phyloP scores from a whole-genome alignment of 805 yeast genomes.

The Yamadazyma nakazawae region DNA sequence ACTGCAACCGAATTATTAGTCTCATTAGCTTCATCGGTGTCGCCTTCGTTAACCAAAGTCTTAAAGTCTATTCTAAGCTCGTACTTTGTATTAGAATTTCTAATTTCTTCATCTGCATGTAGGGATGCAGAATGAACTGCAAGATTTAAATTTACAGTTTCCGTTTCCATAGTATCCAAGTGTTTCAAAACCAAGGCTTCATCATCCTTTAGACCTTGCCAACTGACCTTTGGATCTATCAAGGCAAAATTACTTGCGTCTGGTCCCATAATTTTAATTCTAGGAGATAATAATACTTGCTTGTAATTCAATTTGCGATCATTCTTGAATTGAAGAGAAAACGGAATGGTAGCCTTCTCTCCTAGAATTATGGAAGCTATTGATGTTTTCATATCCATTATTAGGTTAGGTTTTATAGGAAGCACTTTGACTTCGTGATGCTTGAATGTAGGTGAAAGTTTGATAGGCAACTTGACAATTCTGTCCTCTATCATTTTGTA shows the following conservation, averaged over 20 bases:
- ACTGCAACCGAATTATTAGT: constrained; percentile 14
- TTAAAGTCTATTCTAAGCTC: constrained; percentile 21
- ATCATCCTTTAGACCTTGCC: constrained; percentile 40
- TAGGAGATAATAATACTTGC: constrained; percentile 20
- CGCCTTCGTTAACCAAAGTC: constrained; percentile 22
- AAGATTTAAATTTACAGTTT: constrained; percentile 16
- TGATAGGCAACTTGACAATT: constrained; percentile 7
- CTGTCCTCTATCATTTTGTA: constrained; percentile 1
- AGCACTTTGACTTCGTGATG: constrained; percentile 15
- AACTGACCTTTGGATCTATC: constrained; percentile 20
- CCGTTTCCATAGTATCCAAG: constrained; percentile 8
- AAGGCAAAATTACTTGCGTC: background rate
- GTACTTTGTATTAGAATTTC: constrained; percentile 9
- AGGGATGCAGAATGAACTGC: constrained; percentile 21
- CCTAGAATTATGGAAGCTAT: constrained; percentile 23
- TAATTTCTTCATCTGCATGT: constrained; percentile 10
- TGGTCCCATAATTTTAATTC: constrained; percentile 15
- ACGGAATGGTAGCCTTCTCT: constrained; percentile 24
- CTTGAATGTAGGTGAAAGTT: constrained; percentile 4
- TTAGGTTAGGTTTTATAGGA: constrained; percentile 27
- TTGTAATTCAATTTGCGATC: constrained; percentile 16
- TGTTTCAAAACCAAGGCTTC: constrained; percentile 27
- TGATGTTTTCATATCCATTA: constrained; percentile 10
- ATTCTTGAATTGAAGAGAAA: constrained; percentile 19
- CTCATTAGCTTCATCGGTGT: background rate